Evolutionary conservation across 169 alveolate species (phyloP).

Genomic region (Eimeria zaria): DNA sequence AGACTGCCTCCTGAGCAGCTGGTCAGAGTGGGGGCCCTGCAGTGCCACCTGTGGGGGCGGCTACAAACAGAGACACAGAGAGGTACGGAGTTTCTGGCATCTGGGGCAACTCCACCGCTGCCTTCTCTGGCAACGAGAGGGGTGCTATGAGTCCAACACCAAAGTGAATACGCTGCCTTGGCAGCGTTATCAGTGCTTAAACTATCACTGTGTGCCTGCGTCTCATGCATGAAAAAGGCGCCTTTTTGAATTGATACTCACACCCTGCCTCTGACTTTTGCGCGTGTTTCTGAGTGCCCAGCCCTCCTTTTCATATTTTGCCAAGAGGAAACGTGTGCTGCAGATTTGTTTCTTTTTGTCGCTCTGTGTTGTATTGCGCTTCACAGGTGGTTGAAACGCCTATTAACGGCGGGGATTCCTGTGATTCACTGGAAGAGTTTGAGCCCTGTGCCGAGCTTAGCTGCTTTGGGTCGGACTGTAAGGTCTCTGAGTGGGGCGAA

Average conservation of each 20-base stretch:
- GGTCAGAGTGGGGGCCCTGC: slow-evolving; percentile 88
- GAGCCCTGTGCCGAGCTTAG: slow-evolving; percentile 84
- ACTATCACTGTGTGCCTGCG: not conserved
- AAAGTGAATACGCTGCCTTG: not conserved
- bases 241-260: not conserved
- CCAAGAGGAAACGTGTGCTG: not conserved
- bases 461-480: slow-evolving; percentile 85
- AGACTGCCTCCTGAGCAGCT: slow-evolving; percentile 85
- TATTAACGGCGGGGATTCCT: slow-evolving; percentile 84
- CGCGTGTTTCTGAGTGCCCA: not conserved
- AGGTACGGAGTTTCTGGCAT: not conserved
- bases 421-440: slow-evolving; percentile 83
- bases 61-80: slow-evolving; percentile 66
- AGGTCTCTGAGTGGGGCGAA: slow-evolving; percentile 87
- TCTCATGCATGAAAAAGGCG: not conserved
- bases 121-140: not conserved
- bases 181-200: not conserved
- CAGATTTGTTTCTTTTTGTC: not conserved
- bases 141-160: not conserved
- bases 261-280: not conserved
- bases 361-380: not conserved
- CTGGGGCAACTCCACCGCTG: not conserved
- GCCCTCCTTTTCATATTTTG: not conserved
- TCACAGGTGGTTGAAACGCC: slow-evolving; percentile 70
- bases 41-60: slow-evolving; percentile 89